These are phyloP conservation scores for Pichia phayaonensis DNA, from an alignment of 805 yeast genomes.

Conservation along the genomic window DNA sequence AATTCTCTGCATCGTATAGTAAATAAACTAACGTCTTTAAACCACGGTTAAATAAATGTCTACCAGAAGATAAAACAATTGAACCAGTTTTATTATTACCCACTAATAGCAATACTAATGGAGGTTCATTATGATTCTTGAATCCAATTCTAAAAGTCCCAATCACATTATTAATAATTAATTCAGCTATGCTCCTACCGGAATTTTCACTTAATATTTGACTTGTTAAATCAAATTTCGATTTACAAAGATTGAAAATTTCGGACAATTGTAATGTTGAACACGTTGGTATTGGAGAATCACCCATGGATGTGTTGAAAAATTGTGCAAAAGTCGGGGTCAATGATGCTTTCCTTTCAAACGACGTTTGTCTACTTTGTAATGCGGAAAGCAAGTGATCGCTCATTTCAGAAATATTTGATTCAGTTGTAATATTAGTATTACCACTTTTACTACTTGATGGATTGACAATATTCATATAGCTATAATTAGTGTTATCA, in stretches of 20 bases:
- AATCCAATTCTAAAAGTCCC: constrained; percentile 59
- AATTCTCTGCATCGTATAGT: constrained; percentile 30
- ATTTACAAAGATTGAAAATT: constrained; percentile 53
- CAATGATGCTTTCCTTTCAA: constrained; percentile 4
- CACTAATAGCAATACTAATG: constrained; percentile 59
- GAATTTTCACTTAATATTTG: constrained; percentile 53
- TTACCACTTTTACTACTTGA: background rate
- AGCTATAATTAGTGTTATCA: constrained; percentile 13
- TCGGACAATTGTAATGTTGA: constrained; percentile 76
- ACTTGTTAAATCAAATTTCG: constrained; percentile 43
- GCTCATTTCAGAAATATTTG: background rate
- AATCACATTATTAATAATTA: constrained; percentile 57
- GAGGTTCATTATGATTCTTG: constrained; percentile 72
- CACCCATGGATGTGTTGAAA: constrained; percentile 15
- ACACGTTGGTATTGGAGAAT: constrained; percentile 45
- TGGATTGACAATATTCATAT: constrained; percentile 1
- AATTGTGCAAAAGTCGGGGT: constrained; percentile 12
- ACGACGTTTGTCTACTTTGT: constrained; percentile 1
- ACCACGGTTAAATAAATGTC: constrained; percentile 70
- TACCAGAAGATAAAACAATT: constrained; percentile 69
- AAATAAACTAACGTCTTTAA: constrained; percentile 54
- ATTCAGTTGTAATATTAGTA: background rate
- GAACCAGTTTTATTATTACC: constrained; percentile 75
- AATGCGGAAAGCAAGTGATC: background rate
- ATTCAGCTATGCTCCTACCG: constrained; percentile 54